These are phyloP conservation scores for Lentinula aciculospora DNA, from an alignment of 768 basidiomycete genomes.

Conservation along the genomic window DNA sequence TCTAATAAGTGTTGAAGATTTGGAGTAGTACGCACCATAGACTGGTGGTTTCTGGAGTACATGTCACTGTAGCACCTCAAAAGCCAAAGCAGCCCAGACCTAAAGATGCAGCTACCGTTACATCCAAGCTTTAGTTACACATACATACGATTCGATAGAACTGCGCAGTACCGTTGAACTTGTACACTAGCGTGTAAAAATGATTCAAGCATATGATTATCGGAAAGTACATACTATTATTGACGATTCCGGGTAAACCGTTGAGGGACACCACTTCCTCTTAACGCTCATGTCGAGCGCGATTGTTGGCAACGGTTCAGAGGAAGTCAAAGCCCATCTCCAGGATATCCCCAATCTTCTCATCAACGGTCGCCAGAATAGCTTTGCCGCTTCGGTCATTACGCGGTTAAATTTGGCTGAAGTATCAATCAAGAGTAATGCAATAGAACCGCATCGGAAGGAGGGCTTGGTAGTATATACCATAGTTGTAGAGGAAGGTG, in stretches of 20 bases:
- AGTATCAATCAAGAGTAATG: background rate
- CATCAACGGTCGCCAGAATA: background rate
- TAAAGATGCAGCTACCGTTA: background rate
- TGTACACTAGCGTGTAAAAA: too few species aligned
- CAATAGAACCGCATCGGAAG: background rate
- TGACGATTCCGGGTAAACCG: background rate
- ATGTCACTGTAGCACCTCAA: slow-evolving; percentile 25
- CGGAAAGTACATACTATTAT: too few species aligned
- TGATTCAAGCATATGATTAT: background rate
- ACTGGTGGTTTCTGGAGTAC: slow-evolving; percentile 25
- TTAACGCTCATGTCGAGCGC: slow-evolving; percentile 2
- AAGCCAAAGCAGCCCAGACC: background rate
- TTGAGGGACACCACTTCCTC: background rate
- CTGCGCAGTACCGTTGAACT: too few species aligned
- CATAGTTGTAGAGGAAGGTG: slow-evolving; percentile 4
- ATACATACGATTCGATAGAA: too few species aligned
- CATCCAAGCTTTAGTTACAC: background rate
- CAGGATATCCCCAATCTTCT: background rate
- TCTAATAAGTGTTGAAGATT: slow-evolving; percentile 18
- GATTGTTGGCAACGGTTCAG: background rate
- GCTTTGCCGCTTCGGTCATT: background rate
- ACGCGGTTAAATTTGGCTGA: background rate
- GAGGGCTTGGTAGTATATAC: background rate
- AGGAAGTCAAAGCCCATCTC: background rate
- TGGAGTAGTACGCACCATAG: slow-evolving; percentile 25